Evolutionary conservation across 2,329 filamentous ascomycete genomes (phyloP), one percentile per base, ranked within the genome.

Genomic region (Talaromyces sp.): DNA sequence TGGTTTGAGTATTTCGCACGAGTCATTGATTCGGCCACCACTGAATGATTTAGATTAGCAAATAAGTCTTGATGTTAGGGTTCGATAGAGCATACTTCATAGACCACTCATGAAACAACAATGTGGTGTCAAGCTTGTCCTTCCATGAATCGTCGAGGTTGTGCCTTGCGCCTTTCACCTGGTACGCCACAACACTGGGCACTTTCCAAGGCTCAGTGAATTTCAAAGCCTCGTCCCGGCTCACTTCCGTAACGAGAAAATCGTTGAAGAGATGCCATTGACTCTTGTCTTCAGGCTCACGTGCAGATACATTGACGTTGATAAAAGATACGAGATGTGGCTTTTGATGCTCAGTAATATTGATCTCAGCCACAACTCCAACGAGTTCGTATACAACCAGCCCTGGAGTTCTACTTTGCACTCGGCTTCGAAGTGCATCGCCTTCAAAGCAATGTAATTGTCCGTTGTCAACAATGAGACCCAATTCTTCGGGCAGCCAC

Each of bases 191-290:
- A 5, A 98, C 90, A 13, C 92, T 93, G 0, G 95, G 95, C 59
- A 92, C 84, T 80, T 98, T 99, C 95, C 95, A 99, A 19, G 88
- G 85, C 3, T 92, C 87, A 67, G 94, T 93, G 77, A 98, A 99
- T 27, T 90, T 88, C 19, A 98, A 82, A 0, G 94, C 96, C 74
- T 99, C 94, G 67, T 93, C 89, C 33, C 87, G 85, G 37, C 89
- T 87, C 17, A 97, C 87, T 10, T 90, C 88, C 13, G 91, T 87
- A 25, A 99, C 96, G 41, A 97, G 80, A 73, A 99, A 99, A 78
- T 99, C 95, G 71, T 99, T 99, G 81, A 99, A 97, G 1, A 99
- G 80, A 78, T 98, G 92, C 96, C 96, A 99, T 70, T 90, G 89
- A 72, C 87, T 89, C 68, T 87, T 84, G 3, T 81, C 81, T 0